Evolutionary conservation across 345 rosid genomes (phyloP).

Genomic region (Arabis alpina): DNA sequence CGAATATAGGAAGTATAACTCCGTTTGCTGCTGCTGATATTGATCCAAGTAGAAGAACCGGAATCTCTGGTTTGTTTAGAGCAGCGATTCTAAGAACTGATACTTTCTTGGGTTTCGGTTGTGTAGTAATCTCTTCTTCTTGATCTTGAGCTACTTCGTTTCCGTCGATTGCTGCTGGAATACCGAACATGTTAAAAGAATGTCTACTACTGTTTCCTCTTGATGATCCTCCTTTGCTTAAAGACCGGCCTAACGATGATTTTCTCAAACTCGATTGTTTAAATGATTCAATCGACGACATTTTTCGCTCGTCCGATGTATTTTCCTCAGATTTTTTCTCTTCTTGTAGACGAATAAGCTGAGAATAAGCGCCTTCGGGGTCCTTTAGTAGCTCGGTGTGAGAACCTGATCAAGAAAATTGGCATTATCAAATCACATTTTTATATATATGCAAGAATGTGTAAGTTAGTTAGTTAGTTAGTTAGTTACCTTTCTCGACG

Average conservation of each 20-base stretch:
- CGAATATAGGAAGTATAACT: slow-evolving; percentile 61
- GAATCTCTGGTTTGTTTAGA: slow-evolving; percentile 87
- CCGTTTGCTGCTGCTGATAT: slow-evolving; percentile 61
- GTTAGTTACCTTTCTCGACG: slow-evolving; percentile 51
- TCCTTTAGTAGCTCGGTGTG: slow-evolving; percentile 69
- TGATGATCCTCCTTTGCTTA: slow-evolving; percentile 59
- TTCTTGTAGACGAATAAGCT: slow-evolving; percentile 79
- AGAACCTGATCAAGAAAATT: slow-evolving; percentile 49
- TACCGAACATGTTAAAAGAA: slow-evolving; percentile 62
- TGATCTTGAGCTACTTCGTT: slow-evolving; percentile 44
- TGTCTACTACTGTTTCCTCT: slow-evolving; percentile 62
- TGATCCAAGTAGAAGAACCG: slow-evolving; percentile 60
- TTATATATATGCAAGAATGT: not conserved
- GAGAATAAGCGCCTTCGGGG: slow-evolving; percentile 86
- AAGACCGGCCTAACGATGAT: slow-evolving; percentile 44
- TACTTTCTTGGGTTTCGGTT: slow-evolving; percentile 44
- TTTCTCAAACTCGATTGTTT: slow-evolving; percentile 53
- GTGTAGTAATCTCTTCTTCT: slow-evolving; percentile 42
- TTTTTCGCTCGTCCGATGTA: slow-evolving; percentile 46
- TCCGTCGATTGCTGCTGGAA: slow-evolving; percentile 50
- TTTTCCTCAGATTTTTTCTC: slow-evolving; percentile 49
- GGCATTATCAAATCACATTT: not conserved
- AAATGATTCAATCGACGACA: slow-evolving; percentile 38
- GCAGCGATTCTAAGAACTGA: slow-evolving; percentile 61
- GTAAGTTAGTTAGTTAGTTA: too few species aligned